Percentiles rank a stretch among this genome's conserved stretches.
These are phyloP conservation scores for Micromonas pusilla DNA, from an alignment of 139 green algal species.

Conservation along the genomic window DNA sequence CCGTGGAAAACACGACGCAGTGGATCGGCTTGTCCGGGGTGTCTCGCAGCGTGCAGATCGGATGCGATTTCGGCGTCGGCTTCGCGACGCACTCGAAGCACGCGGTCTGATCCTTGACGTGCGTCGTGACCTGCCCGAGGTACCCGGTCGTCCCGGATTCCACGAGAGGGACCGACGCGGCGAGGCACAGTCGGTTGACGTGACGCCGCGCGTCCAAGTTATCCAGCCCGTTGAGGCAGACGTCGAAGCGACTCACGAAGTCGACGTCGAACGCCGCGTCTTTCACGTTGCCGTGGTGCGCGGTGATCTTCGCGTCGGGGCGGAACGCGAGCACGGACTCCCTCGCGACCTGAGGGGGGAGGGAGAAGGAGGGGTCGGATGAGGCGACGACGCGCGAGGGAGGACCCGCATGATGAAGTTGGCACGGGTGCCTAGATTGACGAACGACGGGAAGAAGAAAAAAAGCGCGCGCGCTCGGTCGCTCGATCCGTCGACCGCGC, in stretches of 20 bases:
- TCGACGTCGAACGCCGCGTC: constrained; percentile 69
- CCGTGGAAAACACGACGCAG: constrained; percentile 96
- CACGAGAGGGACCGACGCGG: constrained; percentile 76
- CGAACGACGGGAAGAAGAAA: too few relatives aligned
- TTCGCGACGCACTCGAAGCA: constrained; percentile 95
- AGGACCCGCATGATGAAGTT: too few relatives aligned
- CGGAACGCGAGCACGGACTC: constrained; percentile 60
- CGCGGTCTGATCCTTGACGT: constrained; percentile 70
- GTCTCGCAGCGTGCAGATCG: constrained; percentile 97
- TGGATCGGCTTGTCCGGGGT: constrained; percentile 96
- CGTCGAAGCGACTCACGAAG: constrained; percentile 81
- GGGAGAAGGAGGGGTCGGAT: background rate
- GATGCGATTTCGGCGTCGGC: constrained; percentile 77
- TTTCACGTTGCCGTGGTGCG: constrained; percentile 76
- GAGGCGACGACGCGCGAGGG: too few relatives aligned
- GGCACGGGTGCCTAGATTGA: too few relatives aligned
- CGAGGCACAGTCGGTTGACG: constrained; percentile 87
- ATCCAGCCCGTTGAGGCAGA: constrained; percentile 96
- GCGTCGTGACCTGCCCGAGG: constrained; percentile 82
- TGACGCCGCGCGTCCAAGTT: constrained; percentile 88
- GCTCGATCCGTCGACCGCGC: background rate
- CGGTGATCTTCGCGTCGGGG: constrained; percentile 53
- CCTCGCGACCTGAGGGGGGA: constrained; percentile 56
- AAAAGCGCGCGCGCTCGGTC: background rate
- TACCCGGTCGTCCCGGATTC: constrained; percentile 92